Base-by-base conservation (phyloP, 2,329 filamentous ascomycete genomes). In the Verticillium nonalfalfae region DNA sequence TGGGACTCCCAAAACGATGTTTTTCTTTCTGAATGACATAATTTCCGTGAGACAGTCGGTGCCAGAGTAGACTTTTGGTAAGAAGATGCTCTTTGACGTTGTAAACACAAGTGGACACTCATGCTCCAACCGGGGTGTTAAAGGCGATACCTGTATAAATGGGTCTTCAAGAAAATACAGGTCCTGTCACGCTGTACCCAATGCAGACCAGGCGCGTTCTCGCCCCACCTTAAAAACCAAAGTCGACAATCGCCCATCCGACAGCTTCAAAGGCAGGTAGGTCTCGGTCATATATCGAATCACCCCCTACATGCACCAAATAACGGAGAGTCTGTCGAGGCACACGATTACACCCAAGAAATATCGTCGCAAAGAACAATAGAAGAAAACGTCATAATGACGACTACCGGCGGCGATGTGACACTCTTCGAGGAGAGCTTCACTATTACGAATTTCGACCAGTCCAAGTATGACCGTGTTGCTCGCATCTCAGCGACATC, bases 341-440 rank as follows among this genome's bases (percentile, higher is more conserved):
- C 4, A 31, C 26, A 31, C 26, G 26, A 31, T 31, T 31, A 3
- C 26, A 31, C 26, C 26, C 26, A 31, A 31, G 4, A 31, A 31
- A 31, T 31, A 31, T 31, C 4, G 26, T 3, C 26, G 26, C 26
- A 31, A 31, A 31, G 26, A 31, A 5, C 4, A 31, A 31, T 31
- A 5, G 35, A 36, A 13, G 35, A 26, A 35, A 50, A 57, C 57
- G 57, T 14, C 57, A 72, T 61, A 26, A 82, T 83, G 77, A 72
- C 78, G 65, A 76, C 78, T 69, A 81, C 78, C 67, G 87, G 91
- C 76, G 89, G 90, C 68, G 94, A 98, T 79, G 89, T 93, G 62
- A 89, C 95, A 71, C 90, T 98, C 76, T 96, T 96, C 79, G 93
- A 97, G 78, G 93, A 96, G 73, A 89, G 86, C 70, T 97, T 98